Evolutionary conservation across 148 eudicot genomes (phyloP), one percentile per base, ranked within the genome.

Genomic region (Persicaria tinctoria): DNA sequence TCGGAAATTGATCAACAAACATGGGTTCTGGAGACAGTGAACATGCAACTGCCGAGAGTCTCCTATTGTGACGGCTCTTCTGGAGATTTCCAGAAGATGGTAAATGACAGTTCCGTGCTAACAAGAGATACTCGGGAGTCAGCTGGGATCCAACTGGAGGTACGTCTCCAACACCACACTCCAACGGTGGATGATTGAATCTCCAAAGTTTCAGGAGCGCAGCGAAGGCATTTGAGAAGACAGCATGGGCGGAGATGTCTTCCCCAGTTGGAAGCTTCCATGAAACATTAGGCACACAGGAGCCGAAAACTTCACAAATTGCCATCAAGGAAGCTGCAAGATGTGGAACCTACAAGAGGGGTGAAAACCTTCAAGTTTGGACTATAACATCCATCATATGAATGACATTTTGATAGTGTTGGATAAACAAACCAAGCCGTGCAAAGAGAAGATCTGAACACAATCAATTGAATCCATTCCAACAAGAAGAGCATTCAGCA

Each of bases 111-210:
- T 95, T 95, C 7, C 98, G 87, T 27, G 89, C 86, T 76, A 87
- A 70, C 17, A 95, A 72, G 60, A 95, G 93, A 79, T 89, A 92
- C 76, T 92, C 99, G 0, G 99, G 99, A 62, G 99, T 92, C 41
- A 95, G 90, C 75, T 88, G 99, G 54, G 90, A 90, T 57, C 99
- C 99, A 5, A 95, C 97, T 17, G 97, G 99, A 23, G 99, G 99
- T 68, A 95, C 96, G 20, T 90, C 96, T 73, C 99, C 99, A 20
- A 90, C 89, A 48, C 93, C 89, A 75, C 86, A 84, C 55, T 95
- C 99, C 18, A 95, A 83, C 56, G 99, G 99, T 4, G 97, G 94
- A 59, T 89, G 92, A 77, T 90, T 92, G 76, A 95, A 95, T 77
- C 99, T 85, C 99, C 99, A 95, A 48, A 95, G 89, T 82, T 89